Conservation (phyloP, 2,329 filamentous ascomycete species). For the Arthrobotrys iridis region DNA sequence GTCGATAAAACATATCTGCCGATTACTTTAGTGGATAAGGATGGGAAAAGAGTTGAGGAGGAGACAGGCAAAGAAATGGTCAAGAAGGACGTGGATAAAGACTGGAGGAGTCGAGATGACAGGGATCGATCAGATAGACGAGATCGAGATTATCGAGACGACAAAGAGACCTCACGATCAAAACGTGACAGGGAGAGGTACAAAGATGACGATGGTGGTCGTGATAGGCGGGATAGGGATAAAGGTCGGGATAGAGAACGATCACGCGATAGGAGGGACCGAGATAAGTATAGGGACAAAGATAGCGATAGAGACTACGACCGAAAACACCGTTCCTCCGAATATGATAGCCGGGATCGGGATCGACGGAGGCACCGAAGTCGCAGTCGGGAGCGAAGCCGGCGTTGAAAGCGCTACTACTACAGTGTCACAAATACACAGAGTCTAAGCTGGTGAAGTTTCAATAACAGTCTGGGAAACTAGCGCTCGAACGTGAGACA, state of each 20-base stretch:
- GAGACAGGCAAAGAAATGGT: slow-evolving; percentile 60
- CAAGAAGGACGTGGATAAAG: slow-evolving; percentile 69
- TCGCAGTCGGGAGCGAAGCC: slow-evolving; percentile 31
- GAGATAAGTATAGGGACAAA: slow-evolving; percentile 54
- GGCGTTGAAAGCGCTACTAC: slow-evolving; percentile 13
- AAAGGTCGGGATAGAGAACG: slow-evolving; percentile 56
- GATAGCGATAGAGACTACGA: slow-evolving; percentile 48
- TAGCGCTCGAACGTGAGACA: background rate
- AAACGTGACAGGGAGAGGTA: slow-evolving; percentile 60
- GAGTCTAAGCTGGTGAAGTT: no score
- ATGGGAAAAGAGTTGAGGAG: slow-evolving; percentile 42
- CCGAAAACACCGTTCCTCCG: slow-evolving; percentile 45
- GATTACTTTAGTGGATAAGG: slow-evolving; percentile 70
- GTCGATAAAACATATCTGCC: slow-evolving; percentile 67
- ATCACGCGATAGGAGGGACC: slow-evolving; percentile 58
- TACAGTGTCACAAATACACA: no score
- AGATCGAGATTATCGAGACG: slow-evolving; percentile 55
- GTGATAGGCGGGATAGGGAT: slow-evolving; percentile 54
- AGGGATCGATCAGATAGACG: slow-evolving; percentile 55
- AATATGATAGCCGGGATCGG: slow-evolving; percentile 36
- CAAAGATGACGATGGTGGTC: slow-evolving; percentile 59
- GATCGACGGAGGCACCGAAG: slow-evolving; percentile 56
- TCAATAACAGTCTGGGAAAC: no score
- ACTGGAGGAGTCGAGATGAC: slow-evolving; percentile 65
- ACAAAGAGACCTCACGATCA: slow-evolving; percentile 60